These are phyloP conservation scores for Macroventuria anomochaeta DNA, from an alignment of 2,329 filamentous ascomycete species.

Conservation along the genomic window DNA sequence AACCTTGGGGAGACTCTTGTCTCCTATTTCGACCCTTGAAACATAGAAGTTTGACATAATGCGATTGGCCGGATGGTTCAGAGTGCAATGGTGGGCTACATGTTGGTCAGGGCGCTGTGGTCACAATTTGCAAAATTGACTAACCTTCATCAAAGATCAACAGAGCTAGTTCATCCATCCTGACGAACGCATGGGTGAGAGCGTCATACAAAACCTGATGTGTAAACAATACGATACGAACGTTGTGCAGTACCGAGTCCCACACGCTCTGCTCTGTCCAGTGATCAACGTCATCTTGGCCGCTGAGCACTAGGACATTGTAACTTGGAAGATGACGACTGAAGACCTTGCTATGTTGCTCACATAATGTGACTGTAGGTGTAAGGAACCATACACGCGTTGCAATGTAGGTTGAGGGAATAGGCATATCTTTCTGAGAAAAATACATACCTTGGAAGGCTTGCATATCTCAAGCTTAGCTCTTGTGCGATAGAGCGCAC, in stretches of 20 bases:
- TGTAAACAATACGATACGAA: constrained; percentile 78
- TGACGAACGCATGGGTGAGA: constrained; percentile 75
- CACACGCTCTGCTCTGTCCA: constrained; percentile 74
- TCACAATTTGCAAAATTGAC: background rate
- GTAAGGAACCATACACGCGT: constrained; percentile 57
- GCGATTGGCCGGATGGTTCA: constrained; percentile 67
- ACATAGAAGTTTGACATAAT: constrained; percentile 80
- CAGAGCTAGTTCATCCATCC: constrained; percentile 67
- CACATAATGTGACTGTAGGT: constrained; percentile 54
- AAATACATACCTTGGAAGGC: constrained; percentile 42
- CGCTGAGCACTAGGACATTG: constrained; percentile 68
- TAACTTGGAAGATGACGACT: constrained; percentile 53
- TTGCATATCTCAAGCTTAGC: constrained; percentile 51
- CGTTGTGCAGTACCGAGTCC: constrained; percentile 68
- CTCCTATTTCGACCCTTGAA: constrained; percentile 45
- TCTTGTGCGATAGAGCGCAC: constrained; percentile 53
- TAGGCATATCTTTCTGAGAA: background rate
- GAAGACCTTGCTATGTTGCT: constrained; percentile 52
- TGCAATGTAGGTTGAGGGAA: constrained; percentile 2
- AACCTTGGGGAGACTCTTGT: constrained; percentile 64
- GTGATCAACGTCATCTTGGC: constrained; percentile 71
- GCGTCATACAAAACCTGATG: constrained; percentile 77
- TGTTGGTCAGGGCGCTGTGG: constrained; percentile 5
- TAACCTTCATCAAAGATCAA: constrained; percentile 82
- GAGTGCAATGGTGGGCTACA: constrained; percentile 75